Base-by-base conservation (phyloP, 345 rosid genomes). In the Alliaria petiolata region DNA sequence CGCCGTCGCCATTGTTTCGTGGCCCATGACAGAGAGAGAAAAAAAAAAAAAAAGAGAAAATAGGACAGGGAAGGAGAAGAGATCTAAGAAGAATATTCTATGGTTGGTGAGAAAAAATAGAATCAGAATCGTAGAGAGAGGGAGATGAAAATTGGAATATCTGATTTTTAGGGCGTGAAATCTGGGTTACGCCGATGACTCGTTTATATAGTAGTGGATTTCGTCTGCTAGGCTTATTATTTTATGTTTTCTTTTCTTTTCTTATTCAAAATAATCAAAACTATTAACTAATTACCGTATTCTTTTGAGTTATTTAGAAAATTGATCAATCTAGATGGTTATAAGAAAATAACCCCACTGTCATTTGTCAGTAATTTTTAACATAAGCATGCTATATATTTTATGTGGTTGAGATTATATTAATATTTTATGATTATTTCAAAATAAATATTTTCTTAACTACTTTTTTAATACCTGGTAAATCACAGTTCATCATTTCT, bases 1-100 rank as follows among this genome's bases (percentile, higher is more conserved):
- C 77, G 9, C 80, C 58, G 46, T 74, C 68, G 82, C 59, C 79
- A 66, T 71, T 66, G 81, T 30, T 53, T 67, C 73, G 46, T 67
- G 58, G 1, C 74, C 77, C 74, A 66, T 71, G 6, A 7, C 4
- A 0, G 15, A 36, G 6, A 36, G 2, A n/a, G 16, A n/a, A n/a
- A n/a, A 11, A n/a, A 1, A 1, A 11, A n/a, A 17, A 13, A n/a
- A 5, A 40, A 22, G 15, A 6, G n/a, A n/a, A n/a, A n/a, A n/a
- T n/a, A n/a, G n/a, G 52, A 40, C 28, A 6, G 12, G 14, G 10
- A 3, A 52, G 3, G 31, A 45, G 25, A 19, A 17, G 47, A 54
- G 55, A 35, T 70, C 16, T 53, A 54, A 0, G 33, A 20, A 49
- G 36, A 66, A 30, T 20, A 34, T 57, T 65, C 0, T 51, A 42